phyloP scores from a whole-genome alignment of 345 rosid genomes.

The Microthlaspi erraticum region DNA sequence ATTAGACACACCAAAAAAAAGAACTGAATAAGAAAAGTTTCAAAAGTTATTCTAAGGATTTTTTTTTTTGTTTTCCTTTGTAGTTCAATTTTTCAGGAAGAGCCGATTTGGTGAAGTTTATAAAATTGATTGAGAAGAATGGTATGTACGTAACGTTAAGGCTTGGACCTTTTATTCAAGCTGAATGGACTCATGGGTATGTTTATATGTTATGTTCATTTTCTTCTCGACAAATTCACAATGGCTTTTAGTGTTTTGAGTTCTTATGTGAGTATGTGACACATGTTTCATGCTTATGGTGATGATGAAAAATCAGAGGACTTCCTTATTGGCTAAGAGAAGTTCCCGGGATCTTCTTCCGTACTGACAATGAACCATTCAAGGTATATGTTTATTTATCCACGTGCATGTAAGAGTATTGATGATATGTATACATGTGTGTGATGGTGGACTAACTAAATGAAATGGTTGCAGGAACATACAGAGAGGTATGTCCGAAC shows the following conservation, averaged over 20 bases:
- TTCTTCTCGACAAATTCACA: background rate
- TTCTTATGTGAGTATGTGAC: constrained; percentile 17
- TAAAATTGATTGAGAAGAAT: constrained; percentile 61
- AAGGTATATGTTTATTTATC: constrained; percentile 59
- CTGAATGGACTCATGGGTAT: constrained; percentile 99
- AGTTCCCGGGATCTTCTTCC: constrained; percentile 67
- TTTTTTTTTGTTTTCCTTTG: background rate
- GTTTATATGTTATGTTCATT: constrained; percentile 15
- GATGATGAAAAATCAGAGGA: constrained; percentile 55
- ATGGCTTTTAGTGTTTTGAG: background rate
- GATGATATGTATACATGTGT: background rate
- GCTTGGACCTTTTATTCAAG: constrained; percentile 93
- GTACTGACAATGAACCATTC: constrained; percentile 74
- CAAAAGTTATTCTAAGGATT: constrained; percentile 2
- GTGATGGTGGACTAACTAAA: background rate
- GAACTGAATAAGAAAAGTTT: background rate
- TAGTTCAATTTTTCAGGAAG: constrained; percentile 74
- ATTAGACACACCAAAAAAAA: background rate
- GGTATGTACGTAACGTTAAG: constrained; percentile 68
- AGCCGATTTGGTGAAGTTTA: constrained; percentile 75
- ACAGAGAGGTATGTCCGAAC: constrained; percentile 60
- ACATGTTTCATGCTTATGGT: constrained; percentile 27
- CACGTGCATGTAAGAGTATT: constrained; percentile 3
- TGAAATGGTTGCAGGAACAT: constrained; percentile 48
- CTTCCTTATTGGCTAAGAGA: constrained; percentile 93